A percentile compares a stretch with the other conserved stretches of the same genome.
These are phyloP conservation scores for Neurospora africana DNA, from an alignment of 495 filamentous ascomycete genomes.

Conservation along the genomic window DNA sequence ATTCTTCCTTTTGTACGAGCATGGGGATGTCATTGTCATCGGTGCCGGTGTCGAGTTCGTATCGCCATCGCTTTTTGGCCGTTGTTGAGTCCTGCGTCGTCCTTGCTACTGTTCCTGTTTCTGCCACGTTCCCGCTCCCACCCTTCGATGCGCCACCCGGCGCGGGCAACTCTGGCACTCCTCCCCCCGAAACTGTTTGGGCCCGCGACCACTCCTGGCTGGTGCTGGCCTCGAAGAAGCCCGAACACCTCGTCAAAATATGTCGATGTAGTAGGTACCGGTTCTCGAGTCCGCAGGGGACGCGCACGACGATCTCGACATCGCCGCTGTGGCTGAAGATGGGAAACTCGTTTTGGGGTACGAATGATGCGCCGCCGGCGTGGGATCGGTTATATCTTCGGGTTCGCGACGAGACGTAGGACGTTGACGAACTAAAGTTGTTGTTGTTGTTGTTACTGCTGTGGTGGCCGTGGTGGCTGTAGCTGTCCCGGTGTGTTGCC, in stretches of 20 bases:
- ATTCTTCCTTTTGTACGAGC: conserved; percentile 68
- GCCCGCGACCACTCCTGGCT: conserved; percentile 73
- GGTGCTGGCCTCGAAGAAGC: conserved; percentile 85
- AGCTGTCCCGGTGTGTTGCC: conserved; percentile 23
- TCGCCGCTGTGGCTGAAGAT: conserved; percentile 83
- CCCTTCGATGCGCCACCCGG: conserved; percentile 39
- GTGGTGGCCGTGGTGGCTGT: conserved; percentile 7
- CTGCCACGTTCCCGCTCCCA: conserved; percentile 33
- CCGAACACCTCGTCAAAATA: conserved; percentile 77
- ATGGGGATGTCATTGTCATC: conserved; percentile 73
- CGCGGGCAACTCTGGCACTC: conserved; percentile 19
- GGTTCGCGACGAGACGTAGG: conserved; percentile 50
- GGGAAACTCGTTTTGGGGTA: conserved; percentile 81
- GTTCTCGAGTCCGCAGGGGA: conserved; percentile 58
- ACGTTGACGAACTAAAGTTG: conserved; percentile 30
- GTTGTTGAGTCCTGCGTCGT: conserved; percentile 9
- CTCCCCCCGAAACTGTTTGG: conserved; percentile 12
- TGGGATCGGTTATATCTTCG: conserved; percentile 70
- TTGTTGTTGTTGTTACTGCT: conserved; percentile 10
- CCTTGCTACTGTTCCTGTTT: conserved; percentile 13
- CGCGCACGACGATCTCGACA: conserved; percentile 72
- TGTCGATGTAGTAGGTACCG: conserved; percentile 77
- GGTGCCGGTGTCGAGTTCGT: conserved; percentile 71
- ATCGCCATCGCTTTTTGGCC: conserved; percentile 59
- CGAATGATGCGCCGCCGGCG: conserved; percentile 59